These are phyloP conservation scores for Closterium sp. DNA, from an alignment of 139 green algal species.

Conservation along the genomic window DNA sequence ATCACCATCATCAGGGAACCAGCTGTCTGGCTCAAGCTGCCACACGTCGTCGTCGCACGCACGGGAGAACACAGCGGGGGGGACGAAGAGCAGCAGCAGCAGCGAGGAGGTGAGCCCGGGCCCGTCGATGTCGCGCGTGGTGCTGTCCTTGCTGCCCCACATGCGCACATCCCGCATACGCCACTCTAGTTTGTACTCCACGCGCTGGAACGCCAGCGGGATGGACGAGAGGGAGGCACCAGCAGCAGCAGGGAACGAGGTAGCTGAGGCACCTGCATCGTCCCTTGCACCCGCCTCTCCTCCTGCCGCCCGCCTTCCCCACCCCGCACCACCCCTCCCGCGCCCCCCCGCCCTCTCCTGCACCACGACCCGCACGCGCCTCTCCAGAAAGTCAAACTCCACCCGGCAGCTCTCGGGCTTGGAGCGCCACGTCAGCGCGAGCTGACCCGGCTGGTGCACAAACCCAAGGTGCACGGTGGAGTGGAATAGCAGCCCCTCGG, in stretches of 20 bases:
- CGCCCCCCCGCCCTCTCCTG: background rate
- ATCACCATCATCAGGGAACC: background rate
- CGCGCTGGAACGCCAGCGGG: background rate
- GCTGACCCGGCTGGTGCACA: background rate
- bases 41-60: slow-evolving; percentile 6
- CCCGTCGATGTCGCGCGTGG: background rate
- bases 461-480: background rate
- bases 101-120: background rate
- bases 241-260: background rate
- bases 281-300: background rate
- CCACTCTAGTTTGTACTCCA: background rate
- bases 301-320: background rate
- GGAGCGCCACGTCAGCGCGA: background rate
- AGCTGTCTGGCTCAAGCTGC: background rate
- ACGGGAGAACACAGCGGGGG: background rate
- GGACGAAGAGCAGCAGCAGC: background rate
- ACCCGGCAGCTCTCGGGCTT: background rate
- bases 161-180: background rate
- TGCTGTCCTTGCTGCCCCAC: background rate
- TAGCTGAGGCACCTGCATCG: background rate
- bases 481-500: background rate
- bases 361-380: background rate
- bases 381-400: background rate
- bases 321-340: background rate
- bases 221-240: background rate